Conservation (phyloP, 2,329 filamentous ascomycete genomes). For the Neopestalotiopsis sp. region DNA sequence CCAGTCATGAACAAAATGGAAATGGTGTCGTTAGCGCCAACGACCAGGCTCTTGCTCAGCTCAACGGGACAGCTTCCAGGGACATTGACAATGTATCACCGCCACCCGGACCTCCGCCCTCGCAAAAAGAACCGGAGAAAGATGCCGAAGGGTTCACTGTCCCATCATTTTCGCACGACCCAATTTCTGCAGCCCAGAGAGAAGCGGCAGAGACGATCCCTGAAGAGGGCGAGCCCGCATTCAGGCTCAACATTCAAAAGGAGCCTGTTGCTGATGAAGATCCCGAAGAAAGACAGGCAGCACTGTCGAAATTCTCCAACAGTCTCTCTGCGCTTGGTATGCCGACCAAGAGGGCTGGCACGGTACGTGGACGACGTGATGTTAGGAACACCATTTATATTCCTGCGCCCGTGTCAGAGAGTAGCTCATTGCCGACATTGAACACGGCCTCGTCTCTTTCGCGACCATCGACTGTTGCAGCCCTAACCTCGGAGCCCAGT, state of each 20-base stretch:
- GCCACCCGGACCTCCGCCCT: conserved; percentile 56
- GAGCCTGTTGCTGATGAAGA: conserved; percentile 81
- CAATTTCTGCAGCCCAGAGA: conserved; percentile 74
- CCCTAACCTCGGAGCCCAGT: conserved; percentile 68
- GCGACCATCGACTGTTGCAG: conserved; percentile 54
- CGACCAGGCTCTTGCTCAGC: conserved; percentile 37
- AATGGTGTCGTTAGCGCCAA: conserved; percentile 29
- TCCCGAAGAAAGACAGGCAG: conserved; percentile 73
- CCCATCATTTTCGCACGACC: conserved; percentile 65
- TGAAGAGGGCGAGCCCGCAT: conserved; percentile 68
- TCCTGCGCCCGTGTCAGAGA: conserved; percentile 48
- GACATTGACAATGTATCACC: conserved; percentile 58
- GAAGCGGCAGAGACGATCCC: conserved; percentile 55
- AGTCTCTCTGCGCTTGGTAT: conserved; percentile 68
- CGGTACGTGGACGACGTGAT: conserved; percentile 85
- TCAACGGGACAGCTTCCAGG: conserved; percentile 52
- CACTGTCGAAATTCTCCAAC: conserved; percentile 76
- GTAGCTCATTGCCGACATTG: conserved; percentile 38
- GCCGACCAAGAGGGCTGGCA: conserved; percentile 73
- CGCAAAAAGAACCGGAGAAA: conserved; percentile 52
- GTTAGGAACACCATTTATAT: conserved; percentile 90
- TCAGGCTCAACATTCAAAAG: conserved; percentile 81
- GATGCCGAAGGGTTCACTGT: conserved; percentile 80
- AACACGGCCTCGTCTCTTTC: conserved; percentile 41
- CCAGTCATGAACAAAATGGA: conserved; percentile 38